phyloP scores from a whole-genome alignment of 2,329 filamentous ascomycete genomes.

The Colletotrichum sp. region DNA sequence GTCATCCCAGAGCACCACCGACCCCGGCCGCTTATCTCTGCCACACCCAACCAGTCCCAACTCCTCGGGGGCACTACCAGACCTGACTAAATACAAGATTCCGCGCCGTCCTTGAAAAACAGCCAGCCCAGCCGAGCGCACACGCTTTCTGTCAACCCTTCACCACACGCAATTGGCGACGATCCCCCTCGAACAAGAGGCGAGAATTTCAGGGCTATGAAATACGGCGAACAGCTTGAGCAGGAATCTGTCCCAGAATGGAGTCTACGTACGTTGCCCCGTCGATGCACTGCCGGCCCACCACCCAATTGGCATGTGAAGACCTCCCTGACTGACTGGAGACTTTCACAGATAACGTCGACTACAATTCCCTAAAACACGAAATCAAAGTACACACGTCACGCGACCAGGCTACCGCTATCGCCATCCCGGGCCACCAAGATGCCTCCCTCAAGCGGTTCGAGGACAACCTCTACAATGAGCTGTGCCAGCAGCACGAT shows the following conservation, averaged over 20 bases:
- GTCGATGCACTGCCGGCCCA: background rate
- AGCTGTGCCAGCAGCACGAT: slow-evolving; percentile 77
- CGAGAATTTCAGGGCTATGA: slow-evolving; percentile 54
- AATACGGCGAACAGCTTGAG: slow-evolving; percentile 77
- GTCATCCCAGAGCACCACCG: slow-evolving; percentile 5
- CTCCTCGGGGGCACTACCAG: background rate
- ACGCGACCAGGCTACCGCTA: slow-evolving; percentile 69
- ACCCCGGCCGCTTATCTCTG: slow-evolving; percentile 7
- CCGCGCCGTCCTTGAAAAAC: slow-evolving; percentile 2
- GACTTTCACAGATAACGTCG: slow-evolving; percentile 72
- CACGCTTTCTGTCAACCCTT: background rate
- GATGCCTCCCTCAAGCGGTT: slow-evolving; percentile 66
- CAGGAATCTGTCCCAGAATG: slow-evolving; percentile 82
- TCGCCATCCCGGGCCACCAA: slow-evolving; percentile 76
- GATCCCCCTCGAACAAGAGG: background rate
- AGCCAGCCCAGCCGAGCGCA: background rate
- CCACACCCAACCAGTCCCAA: background rate
- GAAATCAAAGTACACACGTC: slow-evolving; percentile 83
- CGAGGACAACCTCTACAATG: slow-evolving; percentile 72
- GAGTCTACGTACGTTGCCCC: slow-evolving; percentile 66
- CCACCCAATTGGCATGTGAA: background rate
- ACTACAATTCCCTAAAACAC: slow-evolving; percentile 87
- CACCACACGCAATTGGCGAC: slow-evolving; percentile 5
- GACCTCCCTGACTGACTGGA: background rate
- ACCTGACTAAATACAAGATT: slow-evolving; percentile 10